These are phyloP conservation scores for Xylaria grammica DNA, from an alignment of 495 filamentous ascomycete genomes.

Conservation along the genomic window DNA sequence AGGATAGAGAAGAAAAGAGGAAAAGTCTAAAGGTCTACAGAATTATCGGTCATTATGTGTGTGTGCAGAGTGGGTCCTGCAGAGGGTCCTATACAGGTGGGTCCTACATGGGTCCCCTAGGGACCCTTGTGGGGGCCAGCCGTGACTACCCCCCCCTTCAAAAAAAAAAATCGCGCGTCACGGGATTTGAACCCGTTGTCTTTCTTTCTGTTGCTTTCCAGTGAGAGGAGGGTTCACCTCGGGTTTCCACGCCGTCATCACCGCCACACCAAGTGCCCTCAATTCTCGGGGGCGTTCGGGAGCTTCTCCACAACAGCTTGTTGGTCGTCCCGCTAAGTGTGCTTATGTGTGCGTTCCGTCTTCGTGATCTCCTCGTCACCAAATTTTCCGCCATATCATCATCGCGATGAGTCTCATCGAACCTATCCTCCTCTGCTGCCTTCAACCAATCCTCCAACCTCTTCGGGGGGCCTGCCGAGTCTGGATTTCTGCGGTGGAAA, in stretches of 20 bases:
- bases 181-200: constrained; percentile 1
- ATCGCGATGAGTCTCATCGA: background rate
- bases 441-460: background rate
- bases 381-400: background rate
- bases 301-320: background rate
- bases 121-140: background rate
- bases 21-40: too few relatives aligned
- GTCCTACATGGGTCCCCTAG: background rate
- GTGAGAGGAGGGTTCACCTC: background rate
- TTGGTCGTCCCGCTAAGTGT: background rate
- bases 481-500: too few relatives aligned
- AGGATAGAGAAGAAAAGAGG: too few relatives aligned
- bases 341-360: background rate
- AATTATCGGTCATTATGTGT: too few relatives aligned
- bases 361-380: background rate
- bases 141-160: constrained; percentile 5
- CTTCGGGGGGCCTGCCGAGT: background rate
- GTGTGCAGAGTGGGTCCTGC: too few relatives aligned
- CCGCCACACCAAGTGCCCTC: too few relatives aligned
- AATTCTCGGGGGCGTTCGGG: too few relatives aligned
- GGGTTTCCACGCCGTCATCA: background rate
- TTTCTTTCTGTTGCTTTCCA: background rate
- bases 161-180: background rate
- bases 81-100: too few relatives aligned
- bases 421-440: too few relatives aligned